Evolutionary conservation across 805 yeast genomes (phyloP), one percentile per base, ranked within the genome.

Genomic region (Starmerella sp.): DNA sequence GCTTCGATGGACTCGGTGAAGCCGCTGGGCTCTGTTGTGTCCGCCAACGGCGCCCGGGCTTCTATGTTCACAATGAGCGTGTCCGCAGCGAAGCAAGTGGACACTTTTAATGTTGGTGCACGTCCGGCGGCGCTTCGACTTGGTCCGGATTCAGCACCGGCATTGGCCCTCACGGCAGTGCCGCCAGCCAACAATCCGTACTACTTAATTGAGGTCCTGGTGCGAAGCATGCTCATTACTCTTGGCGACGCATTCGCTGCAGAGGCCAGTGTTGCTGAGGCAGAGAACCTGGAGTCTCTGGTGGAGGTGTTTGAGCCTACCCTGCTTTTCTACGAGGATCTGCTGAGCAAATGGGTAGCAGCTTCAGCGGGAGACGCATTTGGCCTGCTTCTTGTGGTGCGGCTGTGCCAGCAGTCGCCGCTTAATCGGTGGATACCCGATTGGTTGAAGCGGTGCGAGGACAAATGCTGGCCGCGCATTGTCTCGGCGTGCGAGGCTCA

Each of bases 391-490:
- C 75, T 89, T 6, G 78, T 85, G 63, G 86, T 91, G 34, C 73
- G 95, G 51, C 68, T 88, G 34, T 74, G 82, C 1, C 90, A 86
- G 86, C 56, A 78, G 77, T 54, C 80, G 84, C 2, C 90, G 95
- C 0, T 81, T 81, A 5, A 71, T 82, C 67, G 87, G 83, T 58
- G 85, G 80, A 56, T 86, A 84, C 66, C 74, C 84, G 47, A 44
- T 5, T 58, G 57, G 55, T 38, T 51, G 59, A 81, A 84, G 61
- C 73, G 79, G 14, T 80, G 84, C 58, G 68, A 82, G 57, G 77
- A 87, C 51, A 67, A 77, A 4, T 70, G 91, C 46, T 93, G 97
- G 97, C 96, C 97, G 0, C 80, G 78, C 56, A 85, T 90, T 64
- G 90, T 89, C 63, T 75, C 74, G 47, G 73, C 87, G 36, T 77